Conservation (phyloP, 306 rosid genomes). For the Lotus japonicus region DNA sequence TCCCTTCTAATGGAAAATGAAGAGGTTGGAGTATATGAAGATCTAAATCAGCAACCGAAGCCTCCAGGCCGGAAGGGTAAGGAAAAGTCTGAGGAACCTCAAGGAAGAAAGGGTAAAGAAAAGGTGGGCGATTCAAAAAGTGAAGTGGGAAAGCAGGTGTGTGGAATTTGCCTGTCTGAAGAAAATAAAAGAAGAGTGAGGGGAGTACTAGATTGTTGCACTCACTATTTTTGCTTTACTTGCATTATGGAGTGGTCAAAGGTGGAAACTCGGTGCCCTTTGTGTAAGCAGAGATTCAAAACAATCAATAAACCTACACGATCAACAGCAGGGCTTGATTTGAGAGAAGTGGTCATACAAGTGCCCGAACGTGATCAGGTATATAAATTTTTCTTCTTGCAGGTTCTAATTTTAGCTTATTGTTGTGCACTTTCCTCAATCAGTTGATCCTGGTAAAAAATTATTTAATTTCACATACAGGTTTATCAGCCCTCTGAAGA, state of each 20-base stretch:
- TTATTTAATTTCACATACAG: slow-evolving; percentile 38
- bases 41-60: slow-evolving; percentile 38
- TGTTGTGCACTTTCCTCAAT: slow-evolving; percentile 10
- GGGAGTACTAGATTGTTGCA: slow-evolving; percentile 85
- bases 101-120: slow-evolving; percentile 63
- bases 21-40: slow-evolving; percentile 25
- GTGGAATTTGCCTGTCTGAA: slow-evolving; percentile 92
- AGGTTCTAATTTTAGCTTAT: not conserved
- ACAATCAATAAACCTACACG: slow-evolving; percentile 76
- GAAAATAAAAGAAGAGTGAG: slow-evolving; percentile 87
- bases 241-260: slow-evolving; percentile 99
- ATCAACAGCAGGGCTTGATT: slow-evolving; percentile 50
- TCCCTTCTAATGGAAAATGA: slow-evolving; percentile 28
- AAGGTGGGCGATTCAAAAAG: slow-evolving; percentile 62
- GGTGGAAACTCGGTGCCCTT: slow-evolving; percentile 96
- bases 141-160: slow-evolving; percentile 67
- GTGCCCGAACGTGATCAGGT: slow-evolving; percentile 99
- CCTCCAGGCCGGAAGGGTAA: slow-evolving; percentile 71
- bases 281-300: slow-evolving; percentile 95
- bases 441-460: not conserved
- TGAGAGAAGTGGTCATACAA: slow-evolving; percentile 56
- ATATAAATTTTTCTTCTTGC: slow-evolving; percentile 25
- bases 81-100: slow-evolving; percentile 76
- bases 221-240: slow-evolving; percentile 85
- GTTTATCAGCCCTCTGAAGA: slow-evolving; percentile 99